Evolutionary conservation across 2,329 filamentous ascomycete genomes (phyloP).

Genomic region (Apiospora koreana): DNA sequence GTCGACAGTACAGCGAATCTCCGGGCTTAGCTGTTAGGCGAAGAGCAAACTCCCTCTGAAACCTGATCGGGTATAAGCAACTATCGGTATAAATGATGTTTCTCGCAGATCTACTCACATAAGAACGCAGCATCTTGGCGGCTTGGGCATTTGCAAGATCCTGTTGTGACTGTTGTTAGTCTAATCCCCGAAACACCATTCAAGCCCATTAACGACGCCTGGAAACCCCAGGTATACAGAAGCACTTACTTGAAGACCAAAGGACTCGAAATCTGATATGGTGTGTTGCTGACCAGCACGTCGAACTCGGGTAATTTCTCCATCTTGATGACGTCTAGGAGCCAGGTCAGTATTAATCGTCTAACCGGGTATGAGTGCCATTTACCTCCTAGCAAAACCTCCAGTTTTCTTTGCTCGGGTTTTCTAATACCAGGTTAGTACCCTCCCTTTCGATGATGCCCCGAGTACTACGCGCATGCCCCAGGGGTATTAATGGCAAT

Average conservation of each 20-base stretch:
- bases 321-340: slow-evolving; percentile 70
- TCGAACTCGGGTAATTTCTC: slow-evolving; percentile 65
- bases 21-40: slow-evolving; percentile 79
- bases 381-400: slow-evolving; percentile 72
- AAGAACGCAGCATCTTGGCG: slow-evolving; percentile 50
- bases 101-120: slow-evolving; percentile 51
- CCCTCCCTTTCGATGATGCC: not conserved
- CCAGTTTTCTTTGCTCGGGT: slow-evolving; percentile 78
- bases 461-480: not conserved
- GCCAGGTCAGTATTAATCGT: not conserved
- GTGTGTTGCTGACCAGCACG: slow-evolving; percentile 73
- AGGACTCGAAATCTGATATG: slow-evolving; percentile 82
- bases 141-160: slow-evolving; percentile 59
- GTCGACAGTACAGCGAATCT: slow-evolving; percentile 85
- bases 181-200: not conserved
- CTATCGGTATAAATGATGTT: not conserved
- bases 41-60: slow-evolving; percentile 91
- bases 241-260: slow-evolving; percentile 88
- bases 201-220: not conserved
- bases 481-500: not conserved
- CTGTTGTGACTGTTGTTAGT: not conserved
- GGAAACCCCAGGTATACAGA: too few relatives aligned
- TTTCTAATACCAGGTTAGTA: slow-evolving; percentile 40
- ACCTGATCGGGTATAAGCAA: slow-evolving; percentile 75
- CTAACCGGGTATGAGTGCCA: slow-evolving; percentile 46